A percentile compares a stretch with the other conserved stretches of the same genome.
phyloP scores from a whole-genome alignment of 1,139 yeast genomes.

The Scheffersomyces quercinus region DNA sequence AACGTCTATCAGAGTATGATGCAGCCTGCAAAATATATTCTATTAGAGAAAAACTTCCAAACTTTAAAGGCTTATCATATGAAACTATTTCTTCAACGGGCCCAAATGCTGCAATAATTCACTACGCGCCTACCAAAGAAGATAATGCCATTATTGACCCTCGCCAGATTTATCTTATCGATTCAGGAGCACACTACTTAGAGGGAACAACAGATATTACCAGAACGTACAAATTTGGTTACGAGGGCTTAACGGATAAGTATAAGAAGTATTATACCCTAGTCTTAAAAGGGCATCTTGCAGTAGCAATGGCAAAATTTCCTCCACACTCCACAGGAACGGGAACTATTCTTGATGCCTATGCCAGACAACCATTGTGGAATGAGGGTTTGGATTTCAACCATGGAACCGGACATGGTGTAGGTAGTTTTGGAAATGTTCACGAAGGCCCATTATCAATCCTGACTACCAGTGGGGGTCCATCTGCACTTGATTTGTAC shows the following conservation, averaged over 20 bases:
- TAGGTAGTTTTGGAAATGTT: conserved; percentile 56
- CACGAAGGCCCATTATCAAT: conserved; percentile 58
- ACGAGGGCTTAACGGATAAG: conserved; percentile 21
- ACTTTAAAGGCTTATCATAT: conserved; percentile 54
- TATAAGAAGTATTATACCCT: conserved; percentile 47
- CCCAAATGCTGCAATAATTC: conserved; percentile 55
- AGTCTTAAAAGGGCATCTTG: conserved; percentile 57
- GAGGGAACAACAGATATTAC: conserved; percentile 66
- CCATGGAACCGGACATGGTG: conserved; percentile 65
- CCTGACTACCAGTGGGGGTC: conserved; percentile 39
- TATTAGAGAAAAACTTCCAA: conserved; percentile 42
- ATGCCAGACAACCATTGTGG: conserved; percentile 56
- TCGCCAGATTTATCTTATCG: conserved; percentile 43
- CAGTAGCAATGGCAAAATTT: conserved; percentile 54
- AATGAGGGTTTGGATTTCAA: conserved; percentile 53
- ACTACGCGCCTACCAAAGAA: conserved; percentile 53
- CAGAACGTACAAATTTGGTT: conserved; percentile 48
- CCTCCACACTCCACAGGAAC: conserved; percentile 39
- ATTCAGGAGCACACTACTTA: conserved; percentile 57
- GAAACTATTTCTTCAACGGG: conserved; percentile 58
- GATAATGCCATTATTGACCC: conserved; percentile 43
- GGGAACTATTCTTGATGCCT: conserved; percentile 49
- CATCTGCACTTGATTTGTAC: conserved; percentile 30
- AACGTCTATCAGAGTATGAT: conserved; percentile 36
- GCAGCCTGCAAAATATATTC: conserved; percentile 45